Evolutionary conservation across 805 yeast genomes (phyloP), one percentile per base, ranked within the genome.

Genomic region (Candida andamanensis): DNA sequence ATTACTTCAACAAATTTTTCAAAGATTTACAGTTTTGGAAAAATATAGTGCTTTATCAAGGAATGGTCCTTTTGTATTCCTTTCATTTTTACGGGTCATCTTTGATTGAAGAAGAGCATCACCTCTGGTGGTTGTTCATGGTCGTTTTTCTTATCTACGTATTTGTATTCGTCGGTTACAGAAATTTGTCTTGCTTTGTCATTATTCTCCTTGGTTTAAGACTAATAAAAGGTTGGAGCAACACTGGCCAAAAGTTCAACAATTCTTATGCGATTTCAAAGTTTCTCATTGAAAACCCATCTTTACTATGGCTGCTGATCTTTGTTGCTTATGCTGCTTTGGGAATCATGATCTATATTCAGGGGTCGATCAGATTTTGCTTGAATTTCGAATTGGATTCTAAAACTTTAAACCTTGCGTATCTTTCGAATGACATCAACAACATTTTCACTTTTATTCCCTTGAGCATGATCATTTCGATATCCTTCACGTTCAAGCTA

Each of bases 71-170:
- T 28, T 61, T 50, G 2, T 65, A 58, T 43, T 68, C 85, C 0
- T 69, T 80, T 42, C 85, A 89, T 59, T 95, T 89, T 8, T 85
- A 94, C 39, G 89, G 95, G 17, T 63, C 70, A 4, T 63, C 69
- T 3, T 66, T 89, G 36, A 82, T 92, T 12, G 98, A 92, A 49
- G 98, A 92, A 54, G 98, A 92, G 50, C 95, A 92, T 50, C 96
- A 89, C 50, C 55, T 89, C 12, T 92, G 98, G 98, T 92, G 95
- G 85, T 83, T 53, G 18, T 46, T 58, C 12, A 44, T 57, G 3
- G 32, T 52, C 1, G 28, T 47, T 10, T 38, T 39, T 20, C 33
- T 53, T 12, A 32, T 36, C 27, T 23, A 22, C 29, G 11, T 36
- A 25, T 29, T 33, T 30, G 28, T 28, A 12, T 24, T 28, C 1